phyloP scores from a whole-genome alignment of 75 land plant genomes.

The Pseudotsuga menziesii region DNA sequence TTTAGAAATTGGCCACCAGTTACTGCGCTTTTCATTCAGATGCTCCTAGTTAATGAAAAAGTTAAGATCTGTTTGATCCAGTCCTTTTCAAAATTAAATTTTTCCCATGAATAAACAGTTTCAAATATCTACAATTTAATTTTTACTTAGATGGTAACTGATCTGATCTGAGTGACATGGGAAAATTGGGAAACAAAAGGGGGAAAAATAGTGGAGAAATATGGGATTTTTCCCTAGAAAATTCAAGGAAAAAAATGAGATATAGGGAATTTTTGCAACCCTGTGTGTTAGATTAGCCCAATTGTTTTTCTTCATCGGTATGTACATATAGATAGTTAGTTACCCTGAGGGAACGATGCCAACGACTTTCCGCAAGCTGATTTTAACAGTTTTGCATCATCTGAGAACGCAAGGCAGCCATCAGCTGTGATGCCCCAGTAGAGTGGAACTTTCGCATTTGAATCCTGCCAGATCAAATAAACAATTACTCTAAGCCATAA shows the following conservation, averaged over 20 bases:
- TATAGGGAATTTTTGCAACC: not conserved
- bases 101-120: not conserved
- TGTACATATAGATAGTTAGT: not conserved
- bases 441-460: conserved; percentile 42
- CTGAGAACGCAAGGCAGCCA: conserved; percentile 47
- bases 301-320: not conserved
- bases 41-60: not conserved
- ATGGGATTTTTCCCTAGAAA: not conserved
- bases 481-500: not conserved
- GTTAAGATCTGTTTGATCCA: not conserved
- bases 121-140: not conserved
- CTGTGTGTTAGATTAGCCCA: not conserved
- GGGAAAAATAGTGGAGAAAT: no score
- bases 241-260: not conserved
- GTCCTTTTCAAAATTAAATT: not conserved
- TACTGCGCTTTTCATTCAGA: not conserved
- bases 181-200: no score
- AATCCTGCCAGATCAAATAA: conserved; percentile 27
- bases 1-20: not conserved
- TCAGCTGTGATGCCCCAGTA: conserved; percentile 56
- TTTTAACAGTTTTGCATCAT: conserved; percentile 30
- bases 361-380: conserved; percentile 46
- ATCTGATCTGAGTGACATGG: not conserved
- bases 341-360: conserved; percentile 48
- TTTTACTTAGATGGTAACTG: not conserved